These are phyloP conservation scores for Groenewaldozyma auringiensis DNA, from an alignment of 1,139 yeast species.

Conservation along the genomic window DNA sequence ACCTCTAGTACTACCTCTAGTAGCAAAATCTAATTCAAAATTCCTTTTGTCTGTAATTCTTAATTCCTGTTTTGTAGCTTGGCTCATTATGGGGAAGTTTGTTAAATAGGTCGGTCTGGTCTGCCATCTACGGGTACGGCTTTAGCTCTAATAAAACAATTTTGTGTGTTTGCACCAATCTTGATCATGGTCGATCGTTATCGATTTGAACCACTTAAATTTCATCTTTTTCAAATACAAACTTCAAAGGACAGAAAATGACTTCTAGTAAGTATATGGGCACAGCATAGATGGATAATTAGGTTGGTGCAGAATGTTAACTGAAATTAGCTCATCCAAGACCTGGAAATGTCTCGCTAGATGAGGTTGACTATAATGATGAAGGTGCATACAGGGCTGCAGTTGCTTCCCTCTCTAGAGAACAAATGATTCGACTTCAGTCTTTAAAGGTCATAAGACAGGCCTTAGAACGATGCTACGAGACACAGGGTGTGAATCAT, in stretches of 20 bases:
- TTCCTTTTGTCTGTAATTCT: too few relatives aligned
- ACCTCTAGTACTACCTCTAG: too few relatives aligned
- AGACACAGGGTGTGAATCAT: slow-evolving; percentile 63
- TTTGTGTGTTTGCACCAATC: background rate
- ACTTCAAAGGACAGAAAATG: background rate
- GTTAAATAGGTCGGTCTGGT: too few relatives aligned
- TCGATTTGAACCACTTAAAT: slow-evolving; percentile 1
- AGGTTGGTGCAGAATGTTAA: background rate
- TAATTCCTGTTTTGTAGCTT: too few relatives aligned
- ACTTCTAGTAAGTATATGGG: background rate
- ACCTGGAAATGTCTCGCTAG: slow-evolving; percentile 74
- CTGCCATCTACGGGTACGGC: too few relatives aligned
- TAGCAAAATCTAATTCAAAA: too few relatives aligned
- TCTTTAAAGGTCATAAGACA: slow-evolving; percentile 63
- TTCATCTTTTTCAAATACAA: background rate
- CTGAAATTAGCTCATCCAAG: slow-evolving; percentile 42
- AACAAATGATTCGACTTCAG: slow-evolving; percentile 69
- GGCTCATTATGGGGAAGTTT: too few relatives aligned
- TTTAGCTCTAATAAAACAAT: too few relatives aligned
- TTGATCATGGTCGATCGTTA: background rate
- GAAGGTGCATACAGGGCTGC: slow-evolving; percentile 59
- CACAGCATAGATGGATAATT: background rate
- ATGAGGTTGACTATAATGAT: slow-evolving; percentile 71
- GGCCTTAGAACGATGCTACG: slow-evolving; percentile 61
- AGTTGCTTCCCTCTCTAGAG: slow-evolving; percentile 68